phyloP scores from a whole-genome alignment of 495 filamentous ascomycete genomes.

The Penicillium samsonianum region DNA sequence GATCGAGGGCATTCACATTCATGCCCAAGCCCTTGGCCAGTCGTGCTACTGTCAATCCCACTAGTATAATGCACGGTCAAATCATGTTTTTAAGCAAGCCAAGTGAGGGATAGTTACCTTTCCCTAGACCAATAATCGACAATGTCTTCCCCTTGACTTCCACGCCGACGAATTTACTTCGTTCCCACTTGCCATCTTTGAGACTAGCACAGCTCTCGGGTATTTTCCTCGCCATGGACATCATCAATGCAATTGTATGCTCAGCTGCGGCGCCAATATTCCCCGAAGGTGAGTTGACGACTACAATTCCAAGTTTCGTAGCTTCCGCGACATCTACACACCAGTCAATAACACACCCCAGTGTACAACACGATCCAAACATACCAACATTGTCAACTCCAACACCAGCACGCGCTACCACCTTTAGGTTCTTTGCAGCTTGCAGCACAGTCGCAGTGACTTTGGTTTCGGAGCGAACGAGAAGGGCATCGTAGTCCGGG shows the following conservation, averaged over 20 bases:
- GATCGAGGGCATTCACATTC: slow-evolving; percentile 65
- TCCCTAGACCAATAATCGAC: slow-evolving; percentile 68
- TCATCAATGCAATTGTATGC: slow-evolving; percentile 66
- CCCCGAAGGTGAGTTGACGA: slow-evolving; percentile 68
- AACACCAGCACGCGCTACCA: slow-evolving; percentile 73
- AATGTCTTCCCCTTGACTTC: slow-evolving; percentile 71
- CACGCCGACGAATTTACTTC: slow-evolving; percentile 66
- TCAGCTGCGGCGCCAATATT: slow-evolving; percentile 73
- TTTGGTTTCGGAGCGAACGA: slow-evolving; percentile 72
- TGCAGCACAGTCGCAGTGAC: slow-evolving; percentile 60
- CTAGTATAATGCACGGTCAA: slow-evolving; percentile 31
- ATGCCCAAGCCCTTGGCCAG: slow-evolving; percentile 70
- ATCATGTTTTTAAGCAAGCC: neutral
- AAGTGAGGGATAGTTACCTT: slow-evolving; percentile 40
- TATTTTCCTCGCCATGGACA: slow-evolving; percentile 65
- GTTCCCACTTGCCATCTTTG: slow-evolving; percentile 66
- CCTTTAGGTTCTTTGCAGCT: slow-evolving; percentile 61
- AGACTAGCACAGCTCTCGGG: slow-evolving; percentile 58
- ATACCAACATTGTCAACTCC: slow-evolving; percentile 71
- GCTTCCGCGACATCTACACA: slow-evolving; percentile 58
- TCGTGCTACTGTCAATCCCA: slow-evolving; percentile 69
- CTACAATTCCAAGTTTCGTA: slow-evolving; percentile 65
- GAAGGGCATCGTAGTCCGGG: slow-evolving; percentile 63
- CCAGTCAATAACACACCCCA: neutral
- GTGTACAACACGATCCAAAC: slow-evolving; percentile 2